phyloP scores from a whole-genome alignment of 805 yeast genomes.

The Metschnikowia sp. region DNA sequence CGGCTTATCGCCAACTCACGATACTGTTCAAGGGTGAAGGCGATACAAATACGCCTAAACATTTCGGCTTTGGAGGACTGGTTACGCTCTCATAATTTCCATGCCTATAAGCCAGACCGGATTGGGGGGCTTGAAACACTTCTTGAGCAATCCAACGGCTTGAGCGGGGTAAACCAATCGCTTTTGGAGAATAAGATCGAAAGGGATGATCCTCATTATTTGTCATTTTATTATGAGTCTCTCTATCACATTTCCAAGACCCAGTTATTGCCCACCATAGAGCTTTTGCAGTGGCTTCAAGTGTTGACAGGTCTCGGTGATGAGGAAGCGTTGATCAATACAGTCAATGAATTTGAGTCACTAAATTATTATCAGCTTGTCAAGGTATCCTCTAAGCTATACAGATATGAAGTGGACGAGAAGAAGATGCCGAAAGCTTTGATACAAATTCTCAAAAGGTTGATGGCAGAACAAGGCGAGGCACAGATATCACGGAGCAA shows the following conservation, averaged over 20 bases:
- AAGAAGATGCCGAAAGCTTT: constrained; percentile 49
- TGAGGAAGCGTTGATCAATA: constrained; percentile 57
- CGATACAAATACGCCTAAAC: constrained; percentile 86
- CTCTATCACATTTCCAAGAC: constrained; percentile 61
- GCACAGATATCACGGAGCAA: constrained; percentile 25
- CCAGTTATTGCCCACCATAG: constrained; percentile 70
- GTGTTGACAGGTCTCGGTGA: constrained; percentile 69
- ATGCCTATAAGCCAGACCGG: constrained; percentile 32
- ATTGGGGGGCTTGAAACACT: constrained; percentile 28
- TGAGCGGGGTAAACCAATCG: constrained; percentile 10
- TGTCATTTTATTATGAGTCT: constrained; percentile 61
- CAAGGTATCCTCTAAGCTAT: constrained; percentile 62
- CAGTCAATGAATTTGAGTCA: constrained; percentile 49
- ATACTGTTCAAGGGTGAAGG: constrained; percentile 74
- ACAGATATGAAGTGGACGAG: constrained; percentile 84
- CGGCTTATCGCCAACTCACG: constrained; percentile 62
- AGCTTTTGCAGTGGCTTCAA: constrained; percentile 87
- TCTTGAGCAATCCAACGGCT: constrained; percentile 7
- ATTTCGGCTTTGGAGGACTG: constrained; percentile 88
- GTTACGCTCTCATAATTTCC: constrained; percentile 69
- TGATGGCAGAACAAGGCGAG: constrained; percentile 37
- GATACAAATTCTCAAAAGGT: constrained; percentile 27
- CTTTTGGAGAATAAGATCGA: constrained; percentile 22
- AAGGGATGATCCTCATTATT: constrained; percentile 42
- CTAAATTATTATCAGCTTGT: constrained; percentile 69